Base-by-base conservation (phyloP, 495 filamentous ascomycete genomes). In the Aspergillus taichungensis region DNA sequence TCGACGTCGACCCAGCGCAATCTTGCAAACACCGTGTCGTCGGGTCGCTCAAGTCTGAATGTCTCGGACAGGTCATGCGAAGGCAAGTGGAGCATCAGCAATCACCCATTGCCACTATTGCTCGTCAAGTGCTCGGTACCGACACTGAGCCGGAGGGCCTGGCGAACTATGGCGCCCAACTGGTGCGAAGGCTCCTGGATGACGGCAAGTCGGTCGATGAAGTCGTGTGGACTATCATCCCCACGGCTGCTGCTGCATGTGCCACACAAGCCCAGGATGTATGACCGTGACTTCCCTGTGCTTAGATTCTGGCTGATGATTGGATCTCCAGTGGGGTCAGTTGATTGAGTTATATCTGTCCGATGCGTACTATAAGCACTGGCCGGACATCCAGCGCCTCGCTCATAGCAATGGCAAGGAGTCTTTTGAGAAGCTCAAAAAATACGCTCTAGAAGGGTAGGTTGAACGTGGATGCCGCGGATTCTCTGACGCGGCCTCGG, bases 301-400 rank as follows among this genome's bases (percentile, higher is more conserved):
- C 18, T 37, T n/a, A 37, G 12, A 37, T n/a, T 13, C 13, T 8
- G 13, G n/a, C 36, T 46, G 13, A 34, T 30, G 29, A 5, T 30
- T 24, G 18, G 18, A 24, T 24, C 12, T 5, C 10, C 14, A 49
- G 42, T 60, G 64, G 59, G 74, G 79, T 5, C 79, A 83, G 59
- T 66, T 80, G 3, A 66, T 85, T 0, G 84, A 87, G 49, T 83
- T 78, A 60, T 87, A 83, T 63, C 62, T 85, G 24, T 72, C 68
- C 0, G 56, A 61, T 28, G 53, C 64, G 5, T 72, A 74, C 29
- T 53, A 57, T 3, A 34, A 57, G 7, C 65, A 82, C 47, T 53
- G 77, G 7, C 64, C 69, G 1, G 69, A 69, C 3, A 66, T 84
- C 42, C 59, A 76, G 46, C 54, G 52, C 1, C 59, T 76, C 30